Conservation (phyloP, 179 eudicot genomes). For the Vitellaria paradoxa region DNA sequence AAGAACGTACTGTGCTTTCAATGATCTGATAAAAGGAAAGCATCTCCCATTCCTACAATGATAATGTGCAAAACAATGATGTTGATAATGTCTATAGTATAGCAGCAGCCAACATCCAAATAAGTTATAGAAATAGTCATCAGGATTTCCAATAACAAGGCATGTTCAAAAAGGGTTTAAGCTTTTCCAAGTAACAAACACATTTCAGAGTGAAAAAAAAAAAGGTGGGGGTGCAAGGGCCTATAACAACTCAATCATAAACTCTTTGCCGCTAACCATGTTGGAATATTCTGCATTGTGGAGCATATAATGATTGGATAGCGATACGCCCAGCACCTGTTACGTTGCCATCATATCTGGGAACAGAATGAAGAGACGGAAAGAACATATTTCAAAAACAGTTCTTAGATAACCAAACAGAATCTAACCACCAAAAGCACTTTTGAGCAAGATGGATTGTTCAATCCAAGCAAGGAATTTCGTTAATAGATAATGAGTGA, state of each 20-base stretch:
- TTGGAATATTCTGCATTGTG: conserved; percentile 79
- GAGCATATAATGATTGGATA: conserved; percentile 84
- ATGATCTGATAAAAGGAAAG: conserved; percentile 78
- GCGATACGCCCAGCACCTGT: conserved; percentile 70
- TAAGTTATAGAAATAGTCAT: background rate
- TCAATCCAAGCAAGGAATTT: background rate
- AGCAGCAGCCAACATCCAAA: background rate
- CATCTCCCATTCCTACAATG: conserved; percentile 83
- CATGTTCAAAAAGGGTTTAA: background rate
- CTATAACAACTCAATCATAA: conserved; percentile 7
- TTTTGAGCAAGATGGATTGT: background rate
- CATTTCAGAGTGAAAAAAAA: background rate
- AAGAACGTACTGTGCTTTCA: conserved; percentile 65
- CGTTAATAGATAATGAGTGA: background rate
- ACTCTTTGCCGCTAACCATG: no score
- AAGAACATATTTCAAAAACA: conserved; percentile 4
- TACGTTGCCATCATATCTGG: conserved; percentile 45
- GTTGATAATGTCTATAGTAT: background rate
- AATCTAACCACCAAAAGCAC: background rate
- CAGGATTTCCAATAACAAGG: background rate
- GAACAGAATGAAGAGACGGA: background rate
- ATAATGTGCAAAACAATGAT: background rate
- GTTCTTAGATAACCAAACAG: background rate
- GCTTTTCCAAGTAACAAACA: background rate
- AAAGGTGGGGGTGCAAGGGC: background rate